phyloP scores from a whole-genome alignment of 257 asterid species.

The Orobanche coerulescens region DNA sequence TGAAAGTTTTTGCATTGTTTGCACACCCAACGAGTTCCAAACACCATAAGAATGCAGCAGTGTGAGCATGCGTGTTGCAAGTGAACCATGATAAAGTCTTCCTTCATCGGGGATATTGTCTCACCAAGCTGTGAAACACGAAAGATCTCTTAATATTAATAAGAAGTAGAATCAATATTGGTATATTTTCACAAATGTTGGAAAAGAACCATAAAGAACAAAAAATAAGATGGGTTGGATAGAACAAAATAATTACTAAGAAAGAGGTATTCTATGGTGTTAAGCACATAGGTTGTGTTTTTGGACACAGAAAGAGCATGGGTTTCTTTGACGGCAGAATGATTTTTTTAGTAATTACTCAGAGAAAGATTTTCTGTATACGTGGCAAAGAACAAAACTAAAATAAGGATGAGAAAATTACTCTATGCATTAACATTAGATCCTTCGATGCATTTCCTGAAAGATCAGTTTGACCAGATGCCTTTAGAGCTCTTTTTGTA shows the following conservation, averaged over 20 bases:
- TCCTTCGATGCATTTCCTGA: slow-evolving; percentile 91
- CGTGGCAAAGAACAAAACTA: not conserved
- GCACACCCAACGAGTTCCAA: slow-evolving; percentile 91
- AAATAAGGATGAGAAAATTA: slow-evolving; percentile 27
- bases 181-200: not conserved
- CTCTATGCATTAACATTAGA: slow-evolving; percentile 82
- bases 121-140: slow-evolving; percentile 78
- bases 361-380: not conserved
- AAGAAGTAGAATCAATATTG: not conserved
- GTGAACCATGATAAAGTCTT: slow-evolving; percentile 99
- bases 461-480: slow-evolving; percentile 95
- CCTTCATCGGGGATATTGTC: slow-evolving; percentile 90
- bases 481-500: slow-evolving; percentile 84
- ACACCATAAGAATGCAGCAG: slow-evolving; percentile 84
- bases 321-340: too few relatives aligned
- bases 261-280: not conserved
- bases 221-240: not conserved
- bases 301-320: not conserved
- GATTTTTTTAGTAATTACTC: too few relatives aligned
- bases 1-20: slow-evolving; percentile 75
- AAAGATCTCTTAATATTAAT: slow-evolving; percentile 7
- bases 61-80: slow-evolving; percentile 82
- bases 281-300: not conserved
- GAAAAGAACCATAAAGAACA: not conserved
- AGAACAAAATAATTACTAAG: not conserved